Conservation (phyloP, 352 stramenopile genomes). For the Thalassiosira oceanica region DNA sequence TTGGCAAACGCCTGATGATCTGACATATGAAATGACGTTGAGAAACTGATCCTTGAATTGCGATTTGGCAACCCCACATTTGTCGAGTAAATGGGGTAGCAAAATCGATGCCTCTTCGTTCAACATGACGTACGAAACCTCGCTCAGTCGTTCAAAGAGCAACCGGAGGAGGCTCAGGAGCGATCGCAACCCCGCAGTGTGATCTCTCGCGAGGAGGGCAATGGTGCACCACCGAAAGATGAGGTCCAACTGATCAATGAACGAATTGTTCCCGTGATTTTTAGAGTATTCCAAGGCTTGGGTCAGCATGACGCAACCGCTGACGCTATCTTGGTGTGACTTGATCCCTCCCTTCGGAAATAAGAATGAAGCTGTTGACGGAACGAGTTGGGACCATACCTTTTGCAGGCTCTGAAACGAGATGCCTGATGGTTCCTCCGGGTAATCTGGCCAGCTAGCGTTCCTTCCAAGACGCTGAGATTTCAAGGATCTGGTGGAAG, state of each 20-base stretch:
- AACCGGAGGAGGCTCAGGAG: conserved; percentile 56
- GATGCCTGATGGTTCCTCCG: conserved; percentile 57
- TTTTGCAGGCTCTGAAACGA: conserved; percentile 59
- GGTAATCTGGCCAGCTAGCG: conserved; percentile 73
- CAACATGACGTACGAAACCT: conserved; percentile 52
- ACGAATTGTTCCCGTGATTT: conserved; percentile 22
- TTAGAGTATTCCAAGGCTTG: conserved; percentile 59
- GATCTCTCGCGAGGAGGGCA: conserved; percentile 69
- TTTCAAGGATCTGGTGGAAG: conserved; percentile 29
- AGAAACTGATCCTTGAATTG: conserved; percentile 70
- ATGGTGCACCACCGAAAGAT: conserved; percentile 75
- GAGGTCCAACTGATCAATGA: conserved; percentile 72
- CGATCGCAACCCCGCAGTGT: conserved; percentile 65
- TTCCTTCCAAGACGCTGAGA: conserved; percentile 27
- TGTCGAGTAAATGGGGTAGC: conserved; percentile 73
- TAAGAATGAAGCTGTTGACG: conserved; percentile 43
- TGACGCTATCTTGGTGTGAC: conserved; percentile 73
- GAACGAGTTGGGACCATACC: conserved; percentile 60
- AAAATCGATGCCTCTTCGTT: conserved; percentile 67
- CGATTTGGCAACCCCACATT: conserved; percentile 67
- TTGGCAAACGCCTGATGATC: too few relatives aligned
- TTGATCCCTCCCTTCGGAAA: conserved; percentile 70
- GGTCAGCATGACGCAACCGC: conserved; percentile 67
- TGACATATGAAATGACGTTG: conserved; percentile 58
- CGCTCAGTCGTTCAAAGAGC: conserved; percentile 53